phyloP scores from a whole-genome alignment of 2,329 filamentous ascomycete genomes.

The Ceratocystis cubensis region DNA sequence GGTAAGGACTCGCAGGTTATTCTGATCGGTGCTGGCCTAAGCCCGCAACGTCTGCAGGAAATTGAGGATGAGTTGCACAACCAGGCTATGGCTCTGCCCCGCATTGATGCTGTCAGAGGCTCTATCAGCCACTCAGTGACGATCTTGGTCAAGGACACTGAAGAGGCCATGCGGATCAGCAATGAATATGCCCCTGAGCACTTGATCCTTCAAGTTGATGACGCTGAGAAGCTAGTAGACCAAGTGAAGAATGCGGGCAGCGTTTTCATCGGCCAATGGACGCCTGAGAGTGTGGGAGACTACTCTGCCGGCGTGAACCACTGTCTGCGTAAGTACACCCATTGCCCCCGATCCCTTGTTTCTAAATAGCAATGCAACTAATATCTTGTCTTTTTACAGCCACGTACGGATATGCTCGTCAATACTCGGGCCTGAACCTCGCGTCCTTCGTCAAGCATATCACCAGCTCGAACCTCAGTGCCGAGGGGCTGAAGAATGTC shows the following conservation, averaged over 20 bases:
- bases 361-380: slow-evolving; percentile 20
- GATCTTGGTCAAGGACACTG: slow-evolving; percentile 56
- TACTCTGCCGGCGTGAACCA: slow-evolving; percentile 98
- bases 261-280: slow-evolving; percentile 93
- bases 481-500: slow-evolving; percentile 73
- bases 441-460: slow-evolving; percentile 97
- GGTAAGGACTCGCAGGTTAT: slow-evolving; percentile 94
- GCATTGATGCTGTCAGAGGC: slow-evolving; percentile 84
- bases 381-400: slow-evolving; percentile 39
- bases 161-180: slow-evolving; percentile 68
- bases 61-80: slow-evolving; percentile 86
- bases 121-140: slow-evolving; percentile 87
- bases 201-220: slow-evolving; percentile 75
- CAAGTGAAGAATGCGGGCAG: slow-evolving; percentile 86
- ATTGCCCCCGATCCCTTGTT: not conserved
- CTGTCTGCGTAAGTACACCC: slow-evolving; percentile 65
- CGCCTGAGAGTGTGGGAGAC: slow-evolving; percentile 92
- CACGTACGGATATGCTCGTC: slow-evolving; percentile 94
- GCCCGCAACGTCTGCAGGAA: slow-evolving; percentile 57
- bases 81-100: slow-evolving; percentile 75
- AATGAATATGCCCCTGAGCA: slow-evolving; percentile 96
- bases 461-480: slow-evolving; percentile 80
- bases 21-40: slow-evolving; percentile 70
- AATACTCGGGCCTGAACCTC: slow-evolving; percentile 95
- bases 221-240: slow-evolving; percentile 62